phyloP scores from a whole-genome alignment of 1,139 yeast species.

The Scheffersomyces stambukii region DNA sequence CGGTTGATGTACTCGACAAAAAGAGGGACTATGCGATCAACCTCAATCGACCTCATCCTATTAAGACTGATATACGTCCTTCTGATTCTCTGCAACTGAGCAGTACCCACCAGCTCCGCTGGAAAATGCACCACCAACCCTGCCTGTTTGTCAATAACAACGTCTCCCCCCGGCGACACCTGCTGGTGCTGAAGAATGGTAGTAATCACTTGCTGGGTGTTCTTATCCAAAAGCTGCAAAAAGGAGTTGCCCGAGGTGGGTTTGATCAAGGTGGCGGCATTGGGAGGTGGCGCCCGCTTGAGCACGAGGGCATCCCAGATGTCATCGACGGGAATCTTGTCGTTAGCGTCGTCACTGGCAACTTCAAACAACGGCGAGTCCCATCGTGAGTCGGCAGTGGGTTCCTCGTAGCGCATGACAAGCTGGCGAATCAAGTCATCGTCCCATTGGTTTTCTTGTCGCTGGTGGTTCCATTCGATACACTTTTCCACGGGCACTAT shows the following conservation, averaged over 20 bases:
- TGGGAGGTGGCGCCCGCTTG: slow-evolving; percentile 64
- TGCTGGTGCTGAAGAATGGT: slow-evolving; percentile 60
- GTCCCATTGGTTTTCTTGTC: slow-evolving; percentile 52
- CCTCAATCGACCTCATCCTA: slow-evolving; percentile 69
- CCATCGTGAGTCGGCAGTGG: slow-evolving; percentile 84
- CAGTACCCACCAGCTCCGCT: slow-evolving; percentile 55
- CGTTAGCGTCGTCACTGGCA: slow-evolving; percentile 47
- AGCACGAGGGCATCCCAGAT: slow-evolving; percentile 71
- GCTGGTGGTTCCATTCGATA: slow-evolving; percentile 51
- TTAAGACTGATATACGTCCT: slow-evolving; percentile 78
- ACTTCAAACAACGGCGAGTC: slow-evolving; percentile 86
- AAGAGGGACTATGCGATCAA: slow-evolving; percentile 60
- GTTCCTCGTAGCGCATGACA: slow-evolving; percentile 89
- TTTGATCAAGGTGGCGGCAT: slow-evolving; percentile 70
- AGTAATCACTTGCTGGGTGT: slow-evolving; percentile 60
- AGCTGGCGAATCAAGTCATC: slow-evolving; percentile 62
- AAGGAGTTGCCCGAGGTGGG: slow-evolving; percentile 73
- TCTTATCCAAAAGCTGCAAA: slow-evolving; percentile 72
- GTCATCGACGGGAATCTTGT: slow-evolving; percentile 55
- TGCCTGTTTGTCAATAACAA: slow-evolving; percentile 35
- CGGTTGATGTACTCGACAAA: slow-evolving; percentile 72
- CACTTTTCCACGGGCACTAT: slow-evolving; percentile 64
- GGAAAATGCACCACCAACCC: slow-evolving; percentile 59
- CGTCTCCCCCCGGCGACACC: slow-evolving; percentile 50
- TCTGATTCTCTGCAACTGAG: slow-evolving; percentile 79